These are phyloP conservation scores for Kickxella alabastrina DNA, from an alignment of 192 early-diverging fungal genomes.

Conservation along the genomic window DNA sequence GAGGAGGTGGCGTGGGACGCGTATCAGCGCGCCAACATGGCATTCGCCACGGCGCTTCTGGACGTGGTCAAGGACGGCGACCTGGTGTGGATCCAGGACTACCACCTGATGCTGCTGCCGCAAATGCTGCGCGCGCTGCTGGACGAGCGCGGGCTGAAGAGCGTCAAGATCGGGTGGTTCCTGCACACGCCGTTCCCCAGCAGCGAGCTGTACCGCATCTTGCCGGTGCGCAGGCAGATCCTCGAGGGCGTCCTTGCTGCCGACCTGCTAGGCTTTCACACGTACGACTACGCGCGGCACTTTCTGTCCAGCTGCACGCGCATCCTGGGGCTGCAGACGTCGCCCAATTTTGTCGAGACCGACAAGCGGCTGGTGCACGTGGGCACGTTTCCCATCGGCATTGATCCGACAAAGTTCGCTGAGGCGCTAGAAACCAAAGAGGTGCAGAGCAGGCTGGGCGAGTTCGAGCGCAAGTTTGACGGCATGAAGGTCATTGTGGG, in stretches of 20 bases:
- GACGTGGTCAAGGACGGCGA: constrained; percentile 85
- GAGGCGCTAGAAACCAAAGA: constrained; percentile 70
- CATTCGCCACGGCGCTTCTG: constrained; percentile 91
- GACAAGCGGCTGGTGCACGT: constrained; percentile 93
- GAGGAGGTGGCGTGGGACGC: constrained; percentile 92
- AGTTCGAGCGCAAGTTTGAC: constrained; percentile 79
- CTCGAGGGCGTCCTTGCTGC: constrained; percentile 86
- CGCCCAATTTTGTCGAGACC: constrained; percentile 91
- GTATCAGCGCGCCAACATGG: constrained; percentile 85
- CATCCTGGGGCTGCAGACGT: constrained; percentile 88
- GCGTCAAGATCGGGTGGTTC: constrained; percentile 97
- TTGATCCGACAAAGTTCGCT: constrained; percentile 91
- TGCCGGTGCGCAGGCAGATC: constrained; percentile 92
- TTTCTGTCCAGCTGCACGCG: constrained; percentile 96
- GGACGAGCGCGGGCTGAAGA: constrained; percentile 53
- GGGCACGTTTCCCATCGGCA: constrained; percentile 99
- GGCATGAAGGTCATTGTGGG: constrained; percentile 91
- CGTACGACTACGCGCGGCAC: constrained; percentile 98
- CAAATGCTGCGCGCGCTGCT: constrained; percentile 68
- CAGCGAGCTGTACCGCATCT: constrained; percentile 94
- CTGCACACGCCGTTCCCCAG: constrained; percentile 97
- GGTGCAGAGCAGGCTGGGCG: constrained; percentile 72
- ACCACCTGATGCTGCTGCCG: constrained; percentile 97
- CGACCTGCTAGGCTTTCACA: constrained; percentile 98
- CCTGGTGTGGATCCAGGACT: constrained; percentile 91